Conservation (phyloP, 2,329 filamentous ascomycete species). For the Cercospora zeina region DNA sequence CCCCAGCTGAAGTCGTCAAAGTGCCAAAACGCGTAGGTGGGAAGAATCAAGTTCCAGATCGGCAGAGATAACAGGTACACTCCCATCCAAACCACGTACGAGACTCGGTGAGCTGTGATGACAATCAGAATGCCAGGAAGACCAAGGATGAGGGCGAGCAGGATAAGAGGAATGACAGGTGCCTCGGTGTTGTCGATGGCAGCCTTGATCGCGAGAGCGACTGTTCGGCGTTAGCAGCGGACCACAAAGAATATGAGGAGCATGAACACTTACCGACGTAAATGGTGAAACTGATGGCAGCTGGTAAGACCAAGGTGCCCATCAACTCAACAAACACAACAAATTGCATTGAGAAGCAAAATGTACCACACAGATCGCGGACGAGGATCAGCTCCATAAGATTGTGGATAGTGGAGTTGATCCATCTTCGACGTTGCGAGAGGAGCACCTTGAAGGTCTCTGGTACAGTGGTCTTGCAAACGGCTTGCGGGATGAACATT, state of each 20-base stretch:
- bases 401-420: slow-evolving; percentile 98
- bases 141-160: slow-evolving; percentile 87
- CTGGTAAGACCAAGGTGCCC: slow-evolving; percentile 90
- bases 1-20: slow-evolving; percentile 99
- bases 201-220: slow-evolving; percentile 79
- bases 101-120: slow-evolving; percentile 86
- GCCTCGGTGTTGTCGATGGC: slow-evolving; percentile 57
- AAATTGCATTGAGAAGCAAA: slow-evolving; percentile 99
- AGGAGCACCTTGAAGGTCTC: slow-evolving; percentile 89
- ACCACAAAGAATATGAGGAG: neutral
- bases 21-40: slow-evolving; percentile 96
- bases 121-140: slow-evolving; percentile 89
- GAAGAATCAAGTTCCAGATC: slow-evolving; percentile 96
- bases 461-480: slow-evolving; percentile 97
- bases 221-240: slow-evolving; percentile 50
- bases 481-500: slow-evolving; percentile 95
- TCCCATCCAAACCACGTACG: slow-evolving; percentile 94
- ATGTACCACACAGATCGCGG: slow-evolving; percentile 93
- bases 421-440: slow-evolving; percentile 95
- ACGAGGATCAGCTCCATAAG: slow-evolving; percentile 96
- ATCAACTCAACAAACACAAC: slow-evolving; percentile 93
- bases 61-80: slow-evolving; percentile 93
- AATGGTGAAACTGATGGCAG: slow-evolving; percentile 94
- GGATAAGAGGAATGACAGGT: slow-evolving; percentile 85
- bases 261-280: slow-evolving; percentile 74